Percentiles rank a stretch among this genome's conserved stretches.
phyloP scores from a whole-genome alignment of 768 basidiomycete species.

The Panaeolus cyanescens region DNA sequence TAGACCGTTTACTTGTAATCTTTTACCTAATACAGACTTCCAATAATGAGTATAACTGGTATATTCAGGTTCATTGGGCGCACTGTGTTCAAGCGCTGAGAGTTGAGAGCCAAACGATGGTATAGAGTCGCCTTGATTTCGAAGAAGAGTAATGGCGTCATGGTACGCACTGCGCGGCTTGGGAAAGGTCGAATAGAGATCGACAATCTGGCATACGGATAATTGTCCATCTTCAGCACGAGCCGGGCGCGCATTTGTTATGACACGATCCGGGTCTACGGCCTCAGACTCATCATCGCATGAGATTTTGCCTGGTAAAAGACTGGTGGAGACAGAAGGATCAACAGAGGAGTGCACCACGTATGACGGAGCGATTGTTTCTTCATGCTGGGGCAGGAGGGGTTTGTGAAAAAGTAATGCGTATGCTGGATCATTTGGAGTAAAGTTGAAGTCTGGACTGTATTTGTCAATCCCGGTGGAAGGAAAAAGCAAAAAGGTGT shows the following conservation, averaged over 20 bases:
- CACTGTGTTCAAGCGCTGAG: constrained; percentile 43
- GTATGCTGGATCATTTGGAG: constrained; percentile 82
- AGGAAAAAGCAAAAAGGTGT: constrained; percentile 13
- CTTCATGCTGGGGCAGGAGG: constrained; percentile 55
- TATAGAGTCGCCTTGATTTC: constrained; percentile 15
- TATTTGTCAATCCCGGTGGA: neutral
- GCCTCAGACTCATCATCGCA: constrained; percentile 53
- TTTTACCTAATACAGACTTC: constrained; percentile 75
- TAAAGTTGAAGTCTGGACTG: constrained; percentile 83
- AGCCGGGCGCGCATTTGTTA: constrained; percentile 73
- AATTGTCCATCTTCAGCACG: constrained; percentile 69
- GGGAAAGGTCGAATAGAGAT: constrained; percentile 41
- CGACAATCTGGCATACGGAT: constrained; percentile 52
- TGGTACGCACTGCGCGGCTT: constrained; percentile 72
- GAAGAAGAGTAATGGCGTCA: constrained; percentile 40
- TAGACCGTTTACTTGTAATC: too few species aligned
- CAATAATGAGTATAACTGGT: constrained; percentile 90
- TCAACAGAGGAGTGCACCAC: constrained; percentile 76
- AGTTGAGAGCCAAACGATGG: constrained; percentile 52
- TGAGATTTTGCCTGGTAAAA: constrained; percentile 23
- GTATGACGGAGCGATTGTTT: constrained; percentile 58
- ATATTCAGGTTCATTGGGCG: constrained; percentile 77
- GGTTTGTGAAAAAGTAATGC: constrained; percentile 68
- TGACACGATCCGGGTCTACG: constrained; percentile 67
- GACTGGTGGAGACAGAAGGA: constrained; percentile 40